Base-by-base conservation (phyloP, 2,329 filamentous ascomycete genomes). In the Dactylellina drechsleri region DNA sequence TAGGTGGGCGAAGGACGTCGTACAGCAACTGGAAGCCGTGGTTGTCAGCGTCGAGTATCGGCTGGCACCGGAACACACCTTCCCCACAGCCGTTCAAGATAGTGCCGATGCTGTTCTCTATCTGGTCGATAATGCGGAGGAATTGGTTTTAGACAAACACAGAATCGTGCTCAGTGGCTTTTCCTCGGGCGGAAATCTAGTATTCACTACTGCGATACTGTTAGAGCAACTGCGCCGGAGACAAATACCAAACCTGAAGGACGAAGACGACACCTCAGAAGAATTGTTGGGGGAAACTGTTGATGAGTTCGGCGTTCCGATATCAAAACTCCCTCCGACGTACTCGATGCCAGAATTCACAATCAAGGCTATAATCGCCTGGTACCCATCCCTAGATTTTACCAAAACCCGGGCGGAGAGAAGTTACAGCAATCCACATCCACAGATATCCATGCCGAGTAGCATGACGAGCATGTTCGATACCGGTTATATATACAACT, bases 41-140 rank as follows among this genome's bases (percentile, higher is more conserved):
- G 85, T 90, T 62, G 85, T 91, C 73, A 87, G 86, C 1, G 87
- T 90, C 77, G 88, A 90, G 78, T 91, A 91, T 79, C 85, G 89
- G 13, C 84, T 91, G 1, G 88, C 89, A 0, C 89, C 89, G 0
- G 86, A 87, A 78, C 83, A 86, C 77, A 88, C 88, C 0, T 90
- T 89, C 79, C 89, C 89, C 0, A 86, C 86, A 0, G 86, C 88
- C 0, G 85, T 91, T 0, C 88, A 91, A 77, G 89, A 91, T 79
- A 86, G 87, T 53, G 86, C 87, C 40, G 88, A 90, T 76, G 87
- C 88, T 0, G 80, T 91, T 5, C 79, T 89, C 12, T 89, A 89
- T 80, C 83, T 91, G 31, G 84, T 85, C 52, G 82, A 83, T 1
- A 84, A 88, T 65, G 87, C 88, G 0, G 82, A 83, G 23, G 85